Percentiles rank a stretch among this genome's conserved stretches.
Evolutionary conservation across 768 basidiomycete genomes (phyloP).

Genomic region (Suillus plorans): DNA sequence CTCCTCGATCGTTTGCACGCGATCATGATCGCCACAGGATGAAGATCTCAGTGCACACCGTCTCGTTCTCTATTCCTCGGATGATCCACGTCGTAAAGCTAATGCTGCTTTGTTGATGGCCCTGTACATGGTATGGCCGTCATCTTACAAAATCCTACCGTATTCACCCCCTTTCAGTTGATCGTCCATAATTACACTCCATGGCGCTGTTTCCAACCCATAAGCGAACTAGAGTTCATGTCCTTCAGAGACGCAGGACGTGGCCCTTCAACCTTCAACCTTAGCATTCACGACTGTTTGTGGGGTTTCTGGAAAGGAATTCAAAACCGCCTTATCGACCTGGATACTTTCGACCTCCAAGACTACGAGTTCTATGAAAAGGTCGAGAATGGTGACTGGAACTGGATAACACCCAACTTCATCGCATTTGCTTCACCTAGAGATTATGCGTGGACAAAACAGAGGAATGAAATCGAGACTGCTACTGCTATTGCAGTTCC

Average conservation of each 20-base stretch:
- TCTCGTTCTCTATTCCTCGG: slow-evolving; percentile 85
- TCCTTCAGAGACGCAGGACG: slow-evolving; percentile 95
- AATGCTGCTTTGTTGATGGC: slow-evolving; percentile 95
- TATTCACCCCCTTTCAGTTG: slow-evolving; percentile 55
- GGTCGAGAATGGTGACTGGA: slow-evolving; percentile 95
- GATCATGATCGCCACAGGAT: slow-evolving; percentile 51
- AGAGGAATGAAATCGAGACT: slow-evolving; percentile 63
- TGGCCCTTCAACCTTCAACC: slow-evolving; percentile 88
- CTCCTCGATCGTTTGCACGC: slow-evolving; percentile 26
- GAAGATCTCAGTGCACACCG: slow-evolving; percentile 68
- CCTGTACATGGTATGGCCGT: slow-evolving; percentile 76
- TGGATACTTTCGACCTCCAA: slow-evolving; percentile 90
- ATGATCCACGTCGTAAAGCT: slow-evolving; percentile 83
- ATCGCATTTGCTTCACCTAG: slow-evolving; percentile 94
- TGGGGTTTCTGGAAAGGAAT: slow-evolving; percentile 89
- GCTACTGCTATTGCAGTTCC: slow-evolving; percentile 16
- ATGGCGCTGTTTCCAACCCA: slow-evolving; percentile 93
- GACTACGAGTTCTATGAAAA: slow-evolving; percentile 96
- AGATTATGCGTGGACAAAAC: slow-evolving; percentile 78
- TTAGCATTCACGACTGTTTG: slow-evolving; percentile 89
- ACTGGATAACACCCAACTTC: slow-evolving; percentile 90
- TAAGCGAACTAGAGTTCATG: slow-evolving; percentile 91
- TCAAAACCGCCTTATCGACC: slow-evolving; percentile 90
- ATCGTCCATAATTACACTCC: slow-evolving; percentile 88
- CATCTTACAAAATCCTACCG: slow-evolving; percentile 8